These are phyloP conservation scores for Chytridium lagenaria DNA, from an alignment of 371 early-diverging fungal species.

Conservation along the genomic window DNA sequence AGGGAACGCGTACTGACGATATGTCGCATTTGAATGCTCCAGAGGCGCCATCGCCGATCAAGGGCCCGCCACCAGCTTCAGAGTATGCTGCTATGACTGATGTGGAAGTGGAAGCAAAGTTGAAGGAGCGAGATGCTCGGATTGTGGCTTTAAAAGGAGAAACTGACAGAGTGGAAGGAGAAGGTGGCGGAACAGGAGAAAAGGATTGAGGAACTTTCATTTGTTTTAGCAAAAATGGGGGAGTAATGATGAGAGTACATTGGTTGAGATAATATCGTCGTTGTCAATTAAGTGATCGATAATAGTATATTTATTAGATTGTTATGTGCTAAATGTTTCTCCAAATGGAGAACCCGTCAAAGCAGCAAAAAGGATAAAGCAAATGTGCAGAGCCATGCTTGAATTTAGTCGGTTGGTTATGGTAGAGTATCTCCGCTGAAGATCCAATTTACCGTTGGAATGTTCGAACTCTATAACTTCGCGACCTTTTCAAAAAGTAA, in stretches of 20 bases:
- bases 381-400: too few species aligned
- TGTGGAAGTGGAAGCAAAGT: neutral
- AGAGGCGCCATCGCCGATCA: neutral
- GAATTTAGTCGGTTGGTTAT: too few species aligned
- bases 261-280: neutral
- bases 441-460: too few species aligned
- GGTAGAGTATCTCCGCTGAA: too few species aligned
- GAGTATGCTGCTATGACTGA: neutral
- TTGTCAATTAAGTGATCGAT: neutral
- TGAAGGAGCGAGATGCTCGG: slow-evolving; percentile 14
- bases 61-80: neutral
- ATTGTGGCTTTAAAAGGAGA: neutral
- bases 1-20: neutral
- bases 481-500: too few species aligned
- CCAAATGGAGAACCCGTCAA: too few species aligned
- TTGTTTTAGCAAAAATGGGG: slow-evolving; percentile 13
- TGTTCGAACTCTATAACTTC: too few species aligned
- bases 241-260: neutral
- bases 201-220: neutral
- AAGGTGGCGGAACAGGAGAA: slow-evolving; percentile 5
- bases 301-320: too few species aligned
- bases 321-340: too few species aligned
- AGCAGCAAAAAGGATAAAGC: too few species aligned
- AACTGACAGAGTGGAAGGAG: slow-evolving; percentile 10
- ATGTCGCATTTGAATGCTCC: neutral